These are phyloP conservation scores for Phytophthora niederhauseri DNA, from an alignment of 352 stramenopile genomes.

Conservation along the genomic window DNA sequence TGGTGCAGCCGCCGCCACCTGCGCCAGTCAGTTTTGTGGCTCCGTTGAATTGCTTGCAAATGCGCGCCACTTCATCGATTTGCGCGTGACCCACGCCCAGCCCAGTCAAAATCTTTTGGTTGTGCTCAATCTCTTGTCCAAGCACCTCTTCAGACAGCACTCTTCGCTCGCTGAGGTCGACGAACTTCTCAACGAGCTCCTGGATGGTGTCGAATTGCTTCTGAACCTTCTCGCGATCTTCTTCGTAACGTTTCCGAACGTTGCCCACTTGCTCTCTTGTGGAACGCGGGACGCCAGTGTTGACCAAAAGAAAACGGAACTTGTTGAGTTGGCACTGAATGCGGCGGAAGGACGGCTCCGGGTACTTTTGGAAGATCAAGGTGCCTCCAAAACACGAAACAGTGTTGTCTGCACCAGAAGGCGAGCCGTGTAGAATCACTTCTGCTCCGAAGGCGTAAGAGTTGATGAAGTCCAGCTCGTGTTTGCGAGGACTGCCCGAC, in stretches of 20 bases:
- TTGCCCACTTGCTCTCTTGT: conserved; percentile 86
- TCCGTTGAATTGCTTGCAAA: conserved; percentile 58
- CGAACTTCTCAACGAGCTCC: conserved; percentile 68
- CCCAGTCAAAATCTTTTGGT: conserved; percentile 79
- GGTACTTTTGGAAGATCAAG: conserved; percentile 78
- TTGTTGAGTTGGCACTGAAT: conserved; percentile 60
- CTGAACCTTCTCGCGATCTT: conserved; percentile 48
- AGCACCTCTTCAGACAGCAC: conserved; percentile 53
- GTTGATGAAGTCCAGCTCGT: conserved; percentile 74
- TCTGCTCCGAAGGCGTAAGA: conserved; percentile 88
- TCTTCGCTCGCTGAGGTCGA: conserved; percentile 41
- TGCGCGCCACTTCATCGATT: conserved; percentile 79
- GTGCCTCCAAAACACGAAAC: conserved; percentile 88
- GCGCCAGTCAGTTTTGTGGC: conserved; percentile 93
- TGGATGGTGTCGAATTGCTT: conserved; percentile 83
- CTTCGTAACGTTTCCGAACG: conserved; percentile 73
- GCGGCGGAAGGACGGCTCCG: conserved; percentile 47
- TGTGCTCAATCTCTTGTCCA: conserved; percentile 56
- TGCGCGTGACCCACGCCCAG: conserved; percentile 86
- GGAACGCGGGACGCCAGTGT: conserved; percentile 90
- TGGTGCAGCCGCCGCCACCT: conserved; percentile 86
- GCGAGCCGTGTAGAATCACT: conserved; percentile 90
- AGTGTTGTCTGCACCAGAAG: conserved; percentile 94
- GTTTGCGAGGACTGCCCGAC: conserved; percentile 24
- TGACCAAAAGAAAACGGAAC: conserved; percentile 90